Conservation (phyloP, 2,329 filamentous ascomycete species). For the Arthrobotrys sphaeroides region DNA sequence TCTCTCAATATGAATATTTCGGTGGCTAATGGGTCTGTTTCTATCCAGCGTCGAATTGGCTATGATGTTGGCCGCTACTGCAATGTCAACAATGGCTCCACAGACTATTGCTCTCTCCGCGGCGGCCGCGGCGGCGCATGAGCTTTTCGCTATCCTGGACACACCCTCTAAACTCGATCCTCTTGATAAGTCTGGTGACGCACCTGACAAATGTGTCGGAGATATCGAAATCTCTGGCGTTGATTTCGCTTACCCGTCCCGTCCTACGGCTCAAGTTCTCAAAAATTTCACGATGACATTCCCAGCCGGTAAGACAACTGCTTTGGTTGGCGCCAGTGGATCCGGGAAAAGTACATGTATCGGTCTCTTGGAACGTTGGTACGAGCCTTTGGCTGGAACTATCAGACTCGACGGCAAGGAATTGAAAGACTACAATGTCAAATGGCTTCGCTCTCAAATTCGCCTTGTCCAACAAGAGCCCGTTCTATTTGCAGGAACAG, state of each 20-base stretch:
- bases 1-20: neutral
- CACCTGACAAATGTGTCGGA: constrained; percentile 60
- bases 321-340: constrained; percentile 77
- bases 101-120: constrained; percentile 69
- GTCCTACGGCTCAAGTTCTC: constrained; percentile 57
- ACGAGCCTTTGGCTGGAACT: constrained; percentile 66
- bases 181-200: constrained; percentile 61
- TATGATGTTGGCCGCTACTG: constrained; percentile 64
- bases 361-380: constrained; percentile 76
- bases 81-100: constrained; percentile 66
- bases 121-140: constrained; percentile 64
- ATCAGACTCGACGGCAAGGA: constrained; percentile 68
- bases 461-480: constrained; percentile 75
- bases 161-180: constrained; percentile 64
- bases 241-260: constrained; percentile 75
- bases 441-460: constrained; percentile 70
- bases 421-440: constrained; percentile 69
- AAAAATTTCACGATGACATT: constrained; percentile 58
- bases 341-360: constrained; percentile 80
- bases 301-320: constrained; percentile 65
- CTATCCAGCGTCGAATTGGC: constrained; percentile 65
- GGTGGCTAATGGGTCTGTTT: neutral
- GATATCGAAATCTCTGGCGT: constrained; percentile 72
- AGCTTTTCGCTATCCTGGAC: constrained; percentile 66
- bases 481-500: constrained; percentile 73